Base-by-base conservation (phyloP, 2,329 filamentous ascomycete species). In the Xylariaceae sp. region DNA sequence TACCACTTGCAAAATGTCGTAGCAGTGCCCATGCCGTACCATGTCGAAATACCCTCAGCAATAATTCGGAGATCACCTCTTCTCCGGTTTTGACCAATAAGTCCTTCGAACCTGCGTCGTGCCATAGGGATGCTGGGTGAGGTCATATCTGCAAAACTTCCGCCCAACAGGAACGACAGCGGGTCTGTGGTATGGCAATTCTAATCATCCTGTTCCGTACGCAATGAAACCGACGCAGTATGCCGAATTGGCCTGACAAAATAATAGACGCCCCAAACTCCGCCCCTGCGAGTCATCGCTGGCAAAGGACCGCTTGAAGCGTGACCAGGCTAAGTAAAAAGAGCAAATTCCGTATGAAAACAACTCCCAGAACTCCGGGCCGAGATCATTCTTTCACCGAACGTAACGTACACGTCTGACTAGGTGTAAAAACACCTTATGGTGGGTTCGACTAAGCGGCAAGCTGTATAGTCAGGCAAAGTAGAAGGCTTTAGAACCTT, bases 321-420 rank as follows among this genome's bases (percentile, higher is more conserved):
- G 14, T 34, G 41, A 34, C 54, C 50, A 48, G 41, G 36, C 33
- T 16, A 14, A 37, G 23, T 26, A 37, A 28, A 36, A 16, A 16
- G 29, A 23, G 6, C 12, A 24, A 17, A 50, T n/a, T 23, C 40
- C 45, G 14, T 29, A 44, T 44, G 45, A 50, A 36, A 52, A 29
- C 37, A 56, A 48, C 16, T 36, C 57, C 53, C 3, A 19, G 36
- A 58, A 58, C 49, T 40, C 54, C 58, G n/a, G 34, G 43, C 54
- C 45, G 6, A 49, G 47, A 51, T 39, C 40, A 53, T 41, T 24
- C 21, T 46, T 48, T 19, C 50, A 23, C 49, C 50, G 41, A 46
- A 44, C 26, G 17, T 58, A 61, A 28, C 23, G 28, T 61, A 61
- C 54, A 61, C 50, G 34, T 43, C 43, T 16, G 36, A 45, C 12